Evolutionary conservation across 2,329 filamentous ascomycete species (phyloP), one percentile per base, ranked within the genome.

Genomic region (Diaporthe citri): DNA sequence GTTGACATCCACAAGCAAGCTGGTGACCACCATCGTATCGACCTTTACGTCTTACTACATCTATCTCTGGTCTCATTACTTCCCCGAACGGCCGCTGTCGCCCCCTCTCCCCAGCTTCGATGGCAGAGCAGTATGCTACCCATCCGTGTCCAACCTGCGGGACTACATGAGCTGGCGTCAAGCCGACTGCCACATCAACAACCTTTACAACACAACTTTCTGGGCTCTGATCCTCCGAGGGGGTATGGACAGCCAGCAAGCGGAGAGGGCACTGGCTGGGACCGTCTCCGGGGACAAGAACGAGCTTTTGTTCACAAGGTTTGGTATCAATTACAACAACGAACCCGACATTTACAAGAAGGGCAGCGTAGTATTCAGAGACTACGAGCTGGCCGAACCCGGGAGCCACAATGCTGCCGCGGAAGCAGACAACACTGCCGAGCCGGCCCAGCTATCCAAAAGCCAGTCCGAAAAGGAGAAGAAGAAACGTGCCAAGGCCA

Each of bases 111-210:
- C 97, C 0, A 96, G 93, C 8, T 99, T 99, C 81, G 97, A 99
- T 83, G 96, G 96, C 0, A 89, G 97, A 69, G 95, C 95, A 22
- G 95, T 99, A 4, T 92, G 93, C 82, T 99, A 98, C 84, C 97
- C 97, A 0, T 94, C 90, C 73, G 88, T 93, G 9, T 88, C 90
- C 79, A 97, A 98, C 82, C 84, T 99, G 78, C 89, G 96, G 36
- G 97, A 99, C 85, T 99, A 99, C 83, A 91, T 99, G 88, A 96
- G 94, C 82, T 99, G 97, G 97, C 90, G 97, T 79, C 97, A 99
- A 84, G 97, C 94, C 57, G 97, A 99, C 83, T 98, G 97, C 78
- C 97, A 99, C 82, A 97, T 99, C 80, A 99, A 99, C 84, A 99
- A 99, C 81, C 90, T 99, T 6, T 99, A 98, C 84, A 99, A 99